Percentiles rank a stretch among this genome's conserved stretches.
phyloP scores from a whole-genome alignment of 2,329 filamentous ascomycete species.

The Trichoderma atroviride region DNA sequence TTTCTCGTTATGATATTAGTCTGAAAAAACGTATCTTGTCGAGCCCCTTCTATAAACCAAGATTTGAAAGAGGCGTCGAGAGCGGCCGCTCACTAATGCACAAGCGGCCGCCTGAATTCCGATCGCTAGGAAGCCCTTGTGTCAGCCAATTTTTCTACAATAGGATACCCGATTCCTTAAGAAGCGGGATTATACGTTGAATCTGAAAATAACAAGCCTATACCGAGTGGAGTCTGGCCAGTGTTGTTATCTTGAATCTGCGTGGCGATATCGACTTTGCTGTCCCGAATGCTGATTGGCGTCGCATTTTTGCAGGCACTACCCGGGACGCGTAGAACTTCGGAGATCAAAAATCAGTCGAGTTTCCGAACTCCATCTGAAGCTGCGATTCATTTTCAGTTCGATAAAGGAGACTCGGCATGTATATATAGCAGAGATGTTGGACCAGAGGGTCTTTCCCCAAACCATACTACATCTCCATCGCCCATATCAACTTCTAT shows the following conservation, averaged over 20 bases:
- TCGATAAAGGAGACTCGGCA: not conserved
- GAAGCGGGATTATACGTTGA: not conserved
- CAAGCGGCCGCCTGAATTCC: constrained; percentile 11
- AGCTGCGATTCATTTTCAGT: accelerated
- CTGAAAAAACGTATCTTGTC: not conserved
- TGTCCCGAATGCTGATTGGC: not conserved
- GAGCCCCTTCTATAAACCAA: not conserved
- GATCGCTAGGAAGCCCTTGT: not conserved
- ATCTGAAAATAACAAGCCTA: not conserved
- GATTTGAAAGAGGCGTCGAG: not conserved
- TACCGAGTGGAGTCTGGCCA: not conserved
- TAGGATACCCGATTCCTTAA: not conserved
- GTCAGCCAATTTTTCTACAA: constrained; percentile 16
- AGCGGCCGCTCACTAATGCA: constrained; percentile 7
- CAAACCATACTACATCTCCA: not conserved
- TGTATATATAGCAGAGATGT: not conserved
- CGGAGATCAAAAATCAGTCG: not conserved
- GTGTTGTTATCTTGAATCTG: not conserved
- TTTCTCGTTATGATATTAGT: too few species aligned
- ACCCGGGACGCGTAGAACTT: not conserved
- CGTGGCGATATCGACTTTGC: not conserved
- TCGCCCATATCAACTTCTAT: not conserved
- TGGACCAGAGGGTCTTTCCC: not conserved
- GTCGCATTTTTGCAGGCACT: not conserved
- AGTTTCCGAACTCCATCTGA: not conserved